Conservation (phyloP, 768 basidiomycete genomes). For the Xerocomellus intermedius region DNA sequence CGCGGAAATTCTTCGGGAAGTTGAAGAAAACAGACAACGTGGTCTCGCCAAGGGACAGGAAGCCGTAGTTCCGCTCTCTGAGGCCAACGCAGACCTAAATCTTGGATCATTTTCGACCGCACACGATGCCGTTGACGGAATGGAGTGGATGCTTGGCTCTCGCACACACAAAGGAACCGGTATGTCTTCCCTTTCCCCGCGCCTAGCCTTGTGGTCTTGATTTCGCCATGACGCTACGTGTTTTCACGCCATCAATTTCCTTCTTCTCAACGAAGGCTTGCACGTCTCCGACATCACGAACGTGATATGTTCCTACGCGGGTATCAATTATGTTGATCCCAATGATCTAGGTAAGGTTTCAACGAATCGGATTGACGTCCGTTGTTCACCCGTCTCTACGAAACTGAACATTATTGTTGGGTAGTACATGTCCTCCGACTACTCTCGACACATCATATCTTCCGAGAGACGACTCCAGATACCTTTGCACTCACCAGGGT, state of each 20-base stretch:
- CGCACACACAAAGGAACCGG: not conserved
- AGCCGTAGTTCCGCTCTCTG: not conserved
- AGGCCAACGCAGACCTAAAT: not conserved
- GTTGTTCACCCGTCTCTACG: not conserved
- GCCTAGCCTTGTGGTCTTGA: not conserved
- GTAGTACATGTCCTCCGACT: conserved; percentile 72
- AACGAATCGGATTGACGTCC: not conserved
- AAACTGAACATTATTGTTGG: not conserved
- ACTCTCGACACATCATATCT: conserved; percentile 75
- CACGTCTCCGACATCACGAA: conserved; percentile 24
- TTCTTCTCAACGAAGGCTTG: conserved; percentile 12
- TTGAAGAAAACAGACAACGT: conserved; percentile 45
- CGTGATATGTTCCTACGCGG: conserved; percentile 19
- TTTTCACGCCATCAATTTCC: not conserved
- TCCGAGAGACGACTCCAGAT: conserved; percentile 66
- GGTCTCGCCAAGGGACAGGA: conserved; percentile 40
- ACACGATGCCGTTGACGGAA: not conserved
- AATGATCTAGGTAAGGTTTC: conserved; percentile 15
- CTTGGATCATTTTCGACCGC: not conserved
- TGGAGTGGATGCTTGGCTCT: not conserved
- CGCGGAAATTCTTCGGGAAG: conserved; percentile 66
- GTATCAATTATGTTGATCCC: conserved; percentile 17
- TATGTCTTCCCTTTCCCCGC: not conserved
- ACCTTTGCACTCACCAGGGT: conserved; percentile 73
- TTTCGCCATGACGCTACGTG: not conserved